Conservation (phyloP, 2,329 filamentous ascomycete species). For the Fusarium zealandicum region DNA sequence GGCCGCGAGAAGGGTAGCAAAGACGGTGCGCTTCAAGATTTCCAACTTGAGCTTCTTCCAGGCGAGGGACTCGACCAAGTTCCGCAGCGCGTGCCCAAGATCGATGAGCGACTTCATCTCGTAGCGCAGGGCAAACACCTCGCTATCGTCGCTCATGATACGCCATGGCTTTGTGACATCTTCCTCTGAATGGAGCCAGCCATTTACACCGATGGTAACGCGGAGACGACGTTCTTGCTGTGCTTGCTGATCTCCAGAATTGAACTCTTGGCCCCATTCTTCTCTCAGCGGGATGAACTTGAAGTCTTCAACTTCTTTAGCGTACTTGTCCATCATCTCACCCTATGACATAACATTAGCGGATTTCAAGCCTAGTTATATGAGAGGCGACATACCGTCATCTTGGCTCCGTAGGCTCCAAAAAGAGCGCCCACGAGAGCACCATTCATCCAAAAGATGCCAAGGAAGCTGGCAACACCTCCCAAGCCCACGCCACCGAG, state of each 20-base stretch:
- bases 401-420: slow-evolving; percentile 84
- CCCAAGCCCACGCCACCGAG: slow-evolving; percentile 87
- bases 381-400: slow-evolving; percentile 54
- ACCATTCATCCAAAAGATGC: slow-evolving; percentile 84
- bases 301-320: slow-evolving; percentile 84
- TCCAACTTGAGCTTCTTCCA: slow-evolving; percentile 78
- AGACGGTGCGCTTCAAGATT: slow-evolving; percentile 75
- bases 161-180: slow-evolving; percentile 84
- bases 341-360: slow-evolving; percentile 55
- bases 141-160: slow-evolving; percentile 72
- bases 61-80: slow-evolving; percentile 75
- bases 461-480: slow-evolving; percentile 84
- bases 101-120: slow-evolving; percentile 80
- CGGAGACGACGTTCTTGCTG: slow-evolving; percentile 64
- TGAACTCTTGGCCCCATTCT: slow-evolving; percentile 46
- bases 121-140: slow-evolving; percentile 85
- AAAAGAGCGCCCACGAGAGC: slow-evolving; percentile 88
- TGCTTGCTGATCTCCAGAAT: slow-evolving; percentile 26
- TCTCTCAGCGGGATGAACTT: slow-evolving; percentile 76
- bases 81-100: slow-evolving; percentile 75
- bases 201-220: slow-evolving; percentile 85
- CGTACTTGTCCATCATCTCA: slow-evolving; percentile 86
- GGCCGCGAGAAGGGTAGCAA: slow-evolving; percentile 71
- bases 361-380: neutral
- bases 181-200: slow-evolving; percentile 79